Conservation (phyloP, 176 grass and related monocot genomes). For the Ensete glaucum region DNA sequence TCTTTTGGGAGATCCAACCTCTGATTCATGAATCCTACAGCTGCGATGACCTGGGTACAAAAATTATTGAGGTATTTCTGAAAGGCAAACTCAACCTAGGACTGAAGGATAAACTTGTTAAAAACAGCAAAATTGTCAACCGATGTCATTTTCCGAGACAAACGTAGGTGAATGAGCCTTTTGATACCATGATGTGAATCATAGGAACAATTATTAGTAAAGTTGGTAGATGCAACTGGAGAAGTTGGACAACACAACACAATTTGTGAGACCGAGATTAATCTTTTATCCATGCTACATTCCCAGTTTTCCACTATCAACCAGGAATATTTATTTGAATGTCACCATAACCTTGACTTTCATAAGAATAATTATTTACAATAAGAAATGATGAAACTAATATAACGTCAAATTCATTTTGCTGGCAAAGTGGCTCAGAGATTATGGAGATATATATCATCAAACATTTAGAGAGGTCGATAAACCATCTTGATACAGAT, state of each 20-base stretch:
- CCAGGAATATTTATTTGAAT: neutral
- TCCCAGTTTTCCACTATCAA: neutral
- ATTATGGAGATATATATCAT: neutral
- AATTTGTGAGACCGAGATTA: neutral
- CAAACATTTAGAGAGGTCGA: neutral
- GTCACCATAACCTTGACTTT: neutral
- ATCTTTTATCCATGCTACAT: neutral
- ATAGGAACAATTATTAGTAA: no score
- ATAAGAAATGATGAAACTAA: neutral
- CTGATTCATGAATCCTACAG: slow-evolving; percentile 93
- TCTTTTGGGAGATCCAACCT: slow-evolving; percentile 74
- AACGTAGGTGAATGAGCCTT: no score
- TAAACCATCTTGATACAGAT: neutral
- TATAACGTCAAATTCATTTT: neutral
- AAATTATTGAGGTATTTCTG: neutral
- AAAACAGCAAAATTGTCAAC: no score
- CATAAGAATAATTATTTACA: neutral
- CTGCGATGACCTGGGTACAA: slow-evolving; percentile 60
- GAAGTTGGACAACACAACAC: neutral
- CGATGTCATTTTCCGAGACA: no score
- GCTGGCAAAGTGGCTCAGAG: neutral
- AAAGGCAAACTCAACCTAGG: neutral
- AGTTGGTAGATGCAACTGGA: no score
- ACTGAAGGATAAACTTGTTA: no score
- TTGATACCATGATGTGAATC: no score